Evolutionary conservation across 495 filamentous ascomycete species (phyloP).

Genomic region (Xylaria scruposa): DNA sequence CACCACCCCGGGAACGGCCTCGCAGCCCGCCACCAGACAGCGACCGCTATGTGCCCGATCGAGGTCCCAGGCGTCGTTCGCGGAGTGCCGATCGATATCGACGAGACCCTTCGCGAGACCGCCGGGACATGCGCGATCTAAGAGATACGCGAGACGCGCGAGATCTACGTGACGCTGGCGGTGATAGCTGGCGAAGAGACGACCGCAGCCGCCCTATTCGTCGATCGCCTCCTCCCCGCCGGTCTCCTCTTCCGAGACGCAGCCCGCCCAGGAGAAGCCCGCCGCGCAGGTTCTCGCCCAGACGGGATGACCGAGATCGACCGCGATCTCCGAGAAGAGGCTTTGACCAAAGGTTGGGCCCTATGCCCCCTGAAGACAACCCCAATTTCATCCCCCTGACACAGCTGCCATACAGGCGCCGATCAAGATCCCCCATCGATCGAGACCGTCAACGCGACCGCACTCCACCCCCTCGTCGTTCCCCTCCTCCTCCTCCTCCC

Average conservation of each 20-base stretch:
- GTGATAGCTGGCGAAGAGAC: slow-evolving; percentile 51
- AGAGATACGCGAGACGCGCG: slow-evolving; percentile 28
- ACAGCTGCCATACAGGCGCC: slow-evolving; percentile 43
- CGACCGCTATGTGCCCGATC: slow-evolving; percentile 45
- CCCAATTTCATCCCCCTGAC: slow-evolving; percentile 39
- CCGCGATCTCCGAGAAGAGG: slow-evolving; percentile 43
- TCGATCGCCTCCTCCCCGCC: slow-evolving; percentile 36
- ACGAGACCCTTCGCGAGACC: slow-evolving; percentile 43
- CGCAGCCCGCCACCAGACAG: slow-evolving; percentile 48
- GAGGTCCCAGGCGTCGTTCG: slow-evolving; percentile 43
- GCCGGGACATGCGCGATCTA: slow-evolving; percentile 29
- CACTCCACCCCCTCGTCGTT: slow-evolving; percentile 48
- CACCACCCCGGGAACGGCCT: slow-evolving; percentile 45
- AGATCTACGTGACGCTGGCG: slow-evolving; percentile 28
- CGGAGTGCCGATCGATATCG: slow-evolving; percentile 44
- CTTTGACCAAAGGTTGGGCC: slow-evolving; percentile 41
- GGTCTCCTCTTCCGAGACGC: slow-evolving; percentile 46
- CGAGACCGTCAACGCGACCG: slow-evolving; percentile 51
- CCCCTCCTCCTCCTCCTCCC: slow-evolving; percentile 42
- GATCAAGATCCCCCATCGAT: slow-evolving; percentile 56
- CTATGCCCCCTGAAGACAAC: slow-evolving; percentile 32
- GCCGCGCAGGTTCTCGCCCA: slow-evolving; percentile 52
- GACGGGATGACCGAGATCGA: slow-evolving; percentile 46
- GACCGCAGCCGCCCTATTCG: slow-evolving; percentile 48
- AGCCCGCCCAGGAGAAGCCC: slow-evolving; percentile 44